Base-by-base conservation (phyloP, 2,329 filamentous ascomycete species). In the Fusarium piperis region DNA sequence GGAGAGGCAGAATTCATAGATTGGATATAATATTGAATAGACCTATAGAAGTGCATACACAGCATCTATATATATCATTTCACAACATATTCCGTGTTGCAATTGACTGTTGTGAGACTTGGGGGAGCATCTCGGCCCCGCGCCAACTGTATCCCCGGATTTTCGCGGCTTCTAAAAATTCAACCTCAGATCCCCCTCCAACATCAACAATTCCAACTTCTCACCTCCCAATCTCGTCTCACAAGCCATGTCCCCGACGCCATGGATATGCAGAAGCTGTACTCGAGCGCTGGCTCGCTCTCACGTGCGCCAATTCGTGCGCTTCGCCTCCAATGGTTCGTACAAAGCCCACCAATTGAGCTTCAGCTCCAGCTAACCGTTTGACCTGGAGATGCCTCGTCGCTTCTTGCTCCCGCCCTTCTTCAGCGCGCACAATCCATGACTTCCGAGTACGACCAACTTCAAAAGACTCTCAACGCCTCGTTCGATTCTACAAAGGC, bases 351-450 rank as follows among this genome's bases (percentile, higher is more conserved):
- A 9, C 15, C 6, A 10, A 7, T 18, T 3, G 4, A 13, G 6
- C n/a, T n/a, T n/a, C 16, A n/a, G 2, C 20, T 46, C n/a, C 3
- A 36, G 41, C 68, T 68, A 65, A 73, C n/a, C 53, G 16, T 23
- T 15, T 32, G 11, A 3, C 0, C 8, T 23, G 15, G 15, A 76
- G 73, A 73, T 59, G 59, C 71, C 39, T 70, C 74, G 41, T 52
- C 72, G 36, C 76, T 76, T 36, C 83, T 89, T 23, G 87, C 89
- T 1, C 82, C 84, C 11, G 85, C 86, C 44, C 85, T 93, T 59
- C 85, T 93, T 64, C 83, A 86, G 44, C 87, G 91, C 68, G 91
- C 91, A 10, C 85, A 86, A 33, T 84, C 83, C 65, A 81, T 92
- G 48, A 83, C 88, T 0, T 81, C 81, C 70, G 90, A 93, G 72